A percentile compares a stretch with the other conserved stretches of the same genome.
Evolutionary conservation across 352 stramenopile species (phyloP).

Genomic region (Globisporangium nunn): DNA sequence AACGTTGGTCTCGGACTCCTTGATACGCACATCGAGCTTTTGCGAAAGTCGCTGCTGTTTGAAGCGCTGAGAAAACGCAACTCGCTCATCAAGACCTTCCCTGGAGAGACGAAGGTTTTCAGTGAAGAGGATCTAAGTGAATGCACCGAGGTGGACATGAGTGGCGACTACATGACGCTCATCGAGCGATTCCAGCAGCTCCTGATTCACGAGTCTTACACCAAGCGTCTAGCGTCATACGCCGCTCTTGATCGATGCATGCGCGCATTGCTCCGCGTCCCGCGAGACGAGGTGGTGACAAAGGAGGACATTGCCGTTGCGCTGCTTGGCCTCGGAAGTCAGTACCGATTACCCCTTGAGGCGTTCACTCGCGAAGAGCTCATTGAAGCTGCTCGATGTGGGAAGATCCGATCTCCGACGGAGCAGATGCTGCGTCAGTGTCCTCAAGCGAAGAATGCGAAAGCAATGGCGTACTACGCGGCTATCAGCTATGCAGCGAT

Average conservation of each 20-base stretch:
- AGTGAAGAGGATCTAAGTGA: constrained; percentile 35
- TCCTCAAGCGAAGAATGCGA: constrained; percentile 39
- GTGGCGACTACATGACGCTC: constrained; percentile 57
- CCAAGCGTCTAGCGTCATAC: constrained; percentile 46
- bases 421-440: constrained; percentile 40
- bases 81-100: constrained; percentile 62
- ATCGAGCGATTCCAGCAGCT: constrained; percentile 62
- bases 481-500: constrained; percentile 50
- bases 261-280: constrained; percentile 34
- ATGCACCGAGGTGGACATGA: constrained; percentile 53
- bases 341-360: constrained; percentile 43
- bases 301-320: constrained; percentile 63
- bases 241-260: constrained; percentile 59
- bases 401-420: constrained; percentile 45
- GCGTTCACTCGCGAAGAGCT: constrained; percentile 68
- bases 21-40: constrained; percentile 54
- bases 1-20: constrained; percentile 53
- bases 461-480: constrained; percentile 60
- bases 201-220: constrained; percentile 66
- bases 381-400: constrained; percentile 22
- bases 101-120: constrained; percentile 38
- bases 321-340: constrained; percentile 23
- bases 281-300: constrained; percentile 44
- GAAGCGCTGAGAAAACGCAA: constrained; percentile 66
- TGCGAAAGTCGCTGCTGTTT: constrained; percentile 54